Evolutionary conservation across 768 basidiomycete species (phyloP), one percentile per base, ranked within the genome.

Genomic region (Daedaleopsis sinensis): DNA sequence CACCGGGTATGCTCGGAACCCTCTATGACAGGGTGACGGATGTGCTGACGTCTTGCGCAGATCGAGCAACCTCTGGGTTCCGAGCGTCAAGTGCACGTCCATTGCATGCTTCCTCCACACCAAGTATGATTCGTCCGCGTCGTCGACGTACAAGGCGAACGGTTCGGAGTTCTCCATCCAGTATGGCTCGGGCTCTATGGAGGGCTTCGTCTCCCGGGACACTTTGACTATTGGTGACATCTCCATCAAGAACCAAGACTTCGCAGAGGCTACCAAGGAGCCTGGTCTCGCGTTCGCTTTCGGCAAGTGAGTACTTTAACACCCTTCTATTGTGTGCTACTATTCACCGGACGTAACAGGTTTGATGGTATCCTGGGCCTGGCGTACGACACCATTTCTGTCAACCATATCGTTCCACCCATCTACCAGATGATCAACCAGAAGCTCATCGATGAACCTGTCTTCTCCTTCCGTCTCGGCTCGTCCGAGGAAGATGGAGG

Each of bases 231-330:
- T 99, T 61, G 94, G 94, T 42, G 97, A 97, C 72, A 72, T 99
- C 49, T 73, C 74, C 27, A 83, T 99, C 73, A 80, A 78, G 68
- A 63, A 76, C 13, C 91, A 93, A 72, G 89, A 94, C 71, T 99
- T 99, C 68, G 96, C 95, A 11, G 97, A 98, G 78, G 94, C 96
- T 1, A 89, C 87, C 60, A 93, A 94, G 75, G 96, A 98, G 72
- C 97, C 97, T 21, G 97, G 97, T 48, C 87, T 99, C 52, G 89
- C 96, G 6, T 99, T 99, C 72, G 96, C 97, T 27, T 98, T 96
- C 66, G 94, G 94, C 71, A 94, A 91, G 91, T 94, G 67, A 70
- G 91, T 79, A 32, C 9, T 12, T 5, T 4, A 23, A 3, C 10
- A n/a, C 23, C 47, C 23, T 6, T 24, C 47, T 13, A 9, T 24